A percentile compares a stretch with the other conserved stretches of the same genome.
Evolutionary conservation across 1,284 basidiomycete species (phyloP).

Genomic region (Inonotus obliquus): DNA sequence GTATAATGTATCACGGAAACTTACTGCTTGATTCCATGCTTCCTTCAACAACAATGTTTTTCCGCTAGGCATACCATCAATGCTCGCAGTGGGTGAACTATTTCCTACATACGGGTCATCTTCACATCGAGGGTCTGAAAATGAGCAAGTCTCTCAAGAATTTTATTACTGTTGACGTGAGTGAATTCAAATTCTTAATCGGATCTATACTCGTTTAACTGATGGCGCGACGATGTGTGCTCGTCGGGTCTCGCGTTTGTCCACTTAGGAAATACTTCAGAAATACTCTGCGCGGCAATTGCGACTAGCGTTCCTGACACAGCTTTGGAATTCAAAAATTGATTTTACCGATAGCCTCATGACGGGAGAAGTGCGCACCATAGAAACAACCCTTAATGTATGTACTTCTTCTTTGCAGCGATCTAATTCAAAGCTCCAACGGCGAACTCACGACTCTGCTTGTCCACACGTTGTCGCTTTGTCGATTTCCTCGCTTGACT

Average conservation of each 20-base stretch:
- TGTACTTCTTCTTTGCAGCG: conserved; percentile 25
- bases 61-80: conserved; percentile 79
- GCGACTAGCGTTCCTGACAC: conserved; percentile 90
- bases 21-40: neutral
- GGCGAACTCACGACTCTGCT: conserved; percentile 10
- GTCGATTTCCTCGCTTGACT: conserved; percentile 15
- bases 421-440: conserved; percentile 2
- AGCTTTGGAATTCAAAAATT: conserved; percentile 89
- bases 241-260: neutral
- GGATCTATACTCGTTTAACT: neutral
- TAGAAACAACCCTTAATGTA: conserved; percentile 88
- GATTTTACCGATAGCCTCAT: conserved; percentile 92
- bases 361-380: conserved; percentile 83
- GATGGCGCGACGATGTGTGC: neutral
- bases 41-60: neutral
- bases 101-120: conserved; percentile 97
- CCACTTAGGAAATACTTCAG: conserved; percentile 78
- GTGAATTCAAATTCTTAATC: conserved; percentile 25
- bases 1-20: neutral
- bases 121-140: conserved; percentile 98
- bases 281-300: conserved; percentile 87
- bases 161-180: conserved; percentile 96
- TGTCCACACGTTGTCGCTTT: neutral
- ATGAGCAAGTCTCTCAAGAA: conserved; percentile 99
- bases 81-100: conserved; percentile 98